Evolutionary conservation across 352 stramenopile genomes (phyloP), one percentile per base, ranked within the genome.

Genomic region (Aphanomyces invadans): DNA sequence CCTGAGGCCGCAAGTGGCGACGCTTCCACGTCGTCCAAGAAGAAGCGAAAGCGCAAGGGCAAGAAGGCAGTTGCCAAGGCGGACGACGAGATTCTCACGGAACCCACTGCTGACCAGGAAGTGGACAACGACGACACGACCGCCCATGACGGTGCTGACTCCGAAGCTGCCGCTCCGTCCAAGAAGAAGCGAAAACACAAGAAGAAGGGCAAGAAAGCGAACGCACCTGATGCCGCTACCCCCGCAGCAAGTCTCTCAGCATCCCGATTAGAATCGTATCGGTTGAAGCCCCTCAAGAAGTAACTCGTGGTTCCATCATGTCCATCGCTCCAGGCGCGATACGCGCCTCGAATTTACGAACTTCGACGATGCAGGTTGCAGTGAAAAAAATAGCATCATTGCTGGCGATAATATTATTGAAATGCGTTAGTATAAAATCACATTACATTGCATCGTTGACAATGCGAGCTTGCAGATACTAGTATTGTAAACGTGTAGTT

Each of bases 181-280:
- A 88, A 90, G 68, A 78, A 79, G 54, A 82, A 82, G 55, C 76
- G 80, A 12, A 88, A 86, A 64, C 87, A 79, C 62, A 78, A 78
- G 65, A 62, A 66, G 28, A 60, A 68, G 21, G 71, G 75, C 32
- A 76, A 77, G 63, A 86, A 77, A 57, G 62, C 69, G 25, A 80
- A 76, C 21, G 55, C 55, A 11, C n/a, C 55, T 17, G 46, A 1
- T 38, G 21, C 49, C 9, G 44, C 44, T 19, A 54, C 38, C 12
- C 75, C 74, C 21, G 62, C 72, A 17, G 89, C 80, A 9, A 80
- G 81, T 42, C 72, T 92, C 21, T 80, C 83, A 3, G 78, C 81
- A 28, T 92, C 83, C 71, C 83, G 83, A 44, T 75, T 92, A 51
- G 81, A 92, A 67, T 92, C 83, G 68, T 92, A 92, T 77, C 89